Percentiles rank a stretch among this genome's conserved stretches.
Conservation (phyloP, 176 grass and related monocot species). For the Aegilops tauschii region DNA sequence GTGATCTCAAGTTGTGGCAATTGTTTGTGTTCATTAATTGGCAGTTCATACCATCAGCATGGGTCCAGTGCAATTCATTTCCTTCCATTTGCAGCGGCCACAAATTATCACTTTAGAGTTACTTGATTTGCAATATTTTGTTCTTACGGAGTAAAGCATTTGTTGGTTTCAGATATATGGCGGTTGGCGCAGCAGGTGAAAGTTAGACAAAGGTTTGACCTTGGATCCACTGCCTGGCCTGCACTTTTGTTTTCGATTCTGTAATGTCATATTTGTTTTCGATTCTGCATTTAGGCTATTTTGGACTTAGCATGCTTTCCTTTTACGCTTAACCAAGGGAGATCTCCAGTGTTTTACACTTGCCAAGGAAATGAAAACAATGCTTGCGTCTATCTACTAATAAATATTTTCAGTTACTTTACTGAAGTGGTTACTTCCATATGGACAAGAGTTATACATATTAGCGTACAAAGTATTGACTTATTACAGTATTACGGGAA, state of each 20-base stretch:
- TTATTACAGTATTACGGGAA: neutral
- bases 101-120: neutral
- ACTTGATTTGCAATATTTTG: neutral
- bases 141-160: slow-evolving; percentile 24
- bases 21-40: neutral
- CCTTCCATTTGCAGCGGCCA: neutral
- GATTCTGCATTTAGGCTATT: slow-evolving; percentile 5
- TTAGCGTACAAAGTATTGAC: neutral
- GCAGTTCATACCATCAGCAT: neutral
- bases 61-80: neutral
- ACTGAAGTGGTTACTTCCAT: too few relatives aligned
- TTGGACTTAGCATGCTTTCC: neutral
- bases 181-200: slow-evolving; percentile 84
- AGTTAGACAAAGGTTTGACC: slow-evolving; percentile 92
- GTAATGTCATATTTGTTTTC: neutral
- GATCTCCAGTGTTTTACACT: neutral
- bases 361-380: neutral
- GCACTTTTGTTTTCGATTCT: neutral
- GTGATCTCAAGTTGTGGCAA: neutral
- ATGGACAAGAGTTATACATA: too few relatives aligned
- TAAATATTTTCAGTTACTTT: too few relatives aligned
- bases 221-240: neutral
- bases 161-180: slow-evolving; percentile 86
- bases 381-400: neutral
- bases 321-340: neutral